Evolutionary conservation across 1,139 yeast species (phyloP).

Genomic region (Debaryomyces fabryi): DNA sequence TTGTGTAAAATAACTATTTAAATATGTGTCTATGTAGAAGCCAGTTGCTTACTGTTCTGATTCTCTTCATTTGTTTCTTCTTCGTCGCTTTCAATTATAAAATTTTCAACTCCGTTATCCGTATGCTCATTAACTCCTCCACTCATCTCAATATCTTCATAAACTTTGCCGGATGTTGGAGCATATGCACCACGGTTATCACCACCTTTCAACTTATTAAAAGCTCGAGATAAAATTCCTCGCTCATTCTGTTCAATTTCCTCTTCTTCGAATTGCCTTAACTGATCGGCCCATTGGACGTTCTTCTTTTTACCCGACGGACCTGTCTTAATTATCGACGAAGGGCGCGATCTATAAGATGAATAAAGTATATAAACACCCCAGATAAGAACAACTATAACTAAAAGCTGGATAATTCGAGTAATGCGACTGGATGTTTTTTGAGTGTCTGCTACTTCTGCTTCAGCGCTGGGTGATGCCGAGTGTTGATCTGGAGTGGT

Average conservation of each 20-base stretch:
- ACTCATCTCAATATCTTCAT: conserved; percentile 45
- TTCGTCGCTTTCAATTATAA: conserved; percentile 50
- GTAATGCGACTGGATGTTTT: conserved; percentile 34
- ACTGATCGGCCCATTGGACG: conserved; percentile 63
- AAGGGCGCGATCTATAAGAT: conserved; percentile 43
- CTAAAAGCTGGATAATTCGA: conserved; percentile 44
- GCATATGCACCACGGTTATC: conserved; percentile 32
- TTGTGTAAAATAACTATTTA: background rate
- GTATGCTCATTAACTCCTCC: conserved; percentile 22
- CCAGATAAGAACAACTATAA: conserved; percentile 46
- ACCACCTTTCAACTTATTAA: conserved; percentile 40
- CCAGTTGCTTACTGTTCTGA: background rate
- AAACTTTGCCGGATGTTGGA: conserved; percentile 26
- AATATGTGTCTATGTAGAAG: background rate
- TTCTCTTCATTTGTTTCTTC: conserved; percentile 25
- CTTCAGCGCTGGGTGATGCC: conserved; percentile 10
- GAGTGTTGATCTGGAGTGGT: conserved; percentile 1
- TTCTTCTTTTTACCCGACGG: conserved; percentile 49
- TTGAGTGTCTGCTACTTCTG: conserved; percentile 13
- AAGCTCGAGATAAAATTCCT: conserved; percentile 43
- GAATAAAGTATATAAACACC: conserved; percentile 44
- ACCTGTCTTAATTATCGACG: conserved; percentile 45
- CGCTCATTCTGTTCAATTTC: conserved; percentile 19
- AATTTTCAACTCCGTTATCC: conserved; percentile 22
- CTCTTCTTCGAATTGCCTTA: conserved; percentile 40